A percentile compares a stretch with the other conserved stretches of the same genome.
These are phyloP conservation scores for Citrus unshiu DNA, from an alignment of 345 rosid species.

Conservation along the genomic window DNA sequence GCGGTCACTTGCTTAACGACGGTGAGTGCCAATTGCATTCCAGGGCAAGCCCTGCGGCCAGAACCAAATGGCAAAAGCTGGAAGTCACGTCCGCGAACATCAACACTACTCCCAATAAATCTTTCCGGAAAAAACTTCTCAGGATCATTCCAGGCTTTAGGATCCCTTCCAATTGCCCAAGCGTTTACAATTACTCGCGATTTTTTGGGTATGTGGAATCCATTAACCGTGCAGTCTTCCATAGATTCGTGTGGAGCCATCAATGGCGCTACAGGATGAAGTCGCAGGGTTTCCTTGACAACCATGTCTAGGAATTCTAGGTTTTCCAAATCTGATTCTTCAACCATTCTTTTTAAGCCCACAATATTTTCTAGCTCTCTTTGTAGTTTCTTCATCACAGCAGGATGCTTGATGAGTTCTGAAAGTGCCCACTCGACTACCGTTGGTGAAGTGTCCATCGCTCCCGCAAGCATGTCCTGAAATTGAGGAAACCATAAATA, in stretches of 20 bases:
- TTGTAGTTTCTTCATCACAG: slow-evolving; percentile 32
- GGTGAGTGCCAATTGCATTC: slow-evolving; percentile 34
- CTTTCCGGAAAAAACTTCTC: slow-evolving; percentile 42
- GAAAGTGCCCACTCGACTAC: slow-evolving; percentile 32
- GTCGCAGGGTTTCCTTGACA: slow-evolving; percentile 42
- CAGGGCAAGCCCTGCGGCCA: slow-evolving; percentile 43
- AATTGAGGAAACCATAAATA: no score
- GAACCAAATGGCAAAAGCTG: slow-evolving; percentile 48
- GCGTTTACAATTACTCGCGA: slow-evolving; percentile 30
- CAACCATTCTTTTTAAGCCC: slow-evolving; percentile 38
- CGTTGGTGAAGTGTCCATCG: slow-evolving; percentile 34
- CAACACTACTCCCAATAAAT: slow-evolving; percentile 25
- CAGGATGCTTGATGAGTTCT: slow-evolving; percentile 34
- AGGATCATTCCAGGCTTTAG: slow-evolving; percentile 27
- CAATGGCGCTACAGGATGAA: slow-evolving; percentile 43
- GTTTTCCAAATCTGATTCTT: slow-evolving; percentile 40
- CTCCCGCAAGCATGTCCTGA: neutral
- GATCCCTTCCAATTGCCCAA: slow-evolving; percentile 47
- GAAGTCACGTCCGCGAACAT: slow-evolving; percentile 34
- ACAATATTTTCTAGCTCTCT: slow-evolving; percentile 31
- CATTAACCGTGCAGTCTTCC: slow-evolving; percentile 28
- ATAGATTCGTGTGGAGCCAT: slow-evolving; percentile 29
- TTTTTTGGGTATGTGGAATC: slow-evolving; percentile 30
- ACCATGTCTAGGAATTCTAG: slow-evolving; percentile 39
- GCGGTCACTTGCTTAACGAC: slow-evolving; percentile 31